Percentiles rank a stretch among this genome's conserved stretches.
These are phyloP conservation scores for Pythium vanterpoolii DNA, from an alignment of 352 stramenopile genomes.

Conservation along the genomic window DNA sequence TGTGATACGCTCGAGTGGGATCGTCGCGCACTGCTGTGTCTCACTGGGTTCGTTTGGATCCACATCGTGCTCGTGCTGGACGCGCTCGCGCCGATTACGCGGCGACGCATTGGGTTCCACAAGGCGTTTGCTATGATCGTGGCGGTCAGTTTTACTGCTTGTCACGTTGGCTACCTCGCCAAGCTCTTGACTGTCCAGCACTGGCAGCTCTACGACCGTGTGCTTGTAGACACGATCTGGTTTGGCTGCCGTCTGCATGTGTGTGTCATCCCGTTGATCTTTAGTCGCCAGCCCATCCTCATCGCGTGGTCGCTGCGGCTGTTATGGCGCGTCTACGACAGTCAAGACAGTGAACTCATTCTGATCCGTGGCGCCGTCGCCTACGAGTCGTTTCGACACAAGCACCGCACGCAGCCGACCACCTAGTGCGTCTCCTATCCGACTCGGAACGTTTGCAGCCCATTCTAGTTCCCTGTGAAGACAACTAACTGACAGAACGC, in stretches of 20 bases:
- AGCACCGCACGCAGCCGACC: too few relatives aligned
- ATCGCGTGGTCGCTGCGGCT: conserved; percentile 20
- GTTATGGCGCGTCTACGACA: conserved; percentile 18
- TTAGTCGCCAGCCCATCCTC: conserved; percentile 14
- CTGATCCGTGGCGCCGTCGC: conserved; percentile 20
- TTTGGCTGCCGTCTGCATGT: conserved; percentile 2
- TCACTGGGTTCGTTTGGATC: conserved; percentile 23
- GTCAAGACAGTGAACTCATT: conserved; percentile 10
- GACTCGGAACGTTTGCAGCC: too few relatives aligned
- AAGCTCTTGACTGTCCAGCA: conserved; percentile 13
- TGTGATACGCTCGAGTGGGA: conserved; percentile 32
- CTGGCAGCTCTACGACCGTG: conserved; percentile 7
- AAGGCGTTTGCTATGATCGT: conserved; percentile 6
- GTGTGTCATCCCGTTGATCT: conserved; percentile 15
- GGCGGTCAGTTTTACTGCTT: background rate
- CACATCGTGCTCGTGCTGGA: conserved; percentile 28
- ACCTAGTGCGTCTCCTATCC: too few relatives aligned
- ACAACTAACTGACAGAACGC: too few relatives aligned
- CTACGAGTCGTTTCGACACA: conserved; percentile 1
- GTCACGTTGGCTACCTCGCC: background rate
- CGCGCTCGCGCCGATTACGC: conserved; percentile 8
- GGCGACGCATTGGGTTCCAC: conserved; percentile 11
- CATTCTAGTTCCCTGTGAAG: too few relatives aligned
- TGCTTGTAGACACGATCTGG: background rate
- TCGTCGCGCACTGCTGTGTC: conserved; percentile 1